A percentile compares a stretch with the other conserved stretches of the same genome.
Evolutionary conservation across 1,284 basidiomycete genomes (phyloP).

Genomic region (Trichosporon sp.): DNA sequence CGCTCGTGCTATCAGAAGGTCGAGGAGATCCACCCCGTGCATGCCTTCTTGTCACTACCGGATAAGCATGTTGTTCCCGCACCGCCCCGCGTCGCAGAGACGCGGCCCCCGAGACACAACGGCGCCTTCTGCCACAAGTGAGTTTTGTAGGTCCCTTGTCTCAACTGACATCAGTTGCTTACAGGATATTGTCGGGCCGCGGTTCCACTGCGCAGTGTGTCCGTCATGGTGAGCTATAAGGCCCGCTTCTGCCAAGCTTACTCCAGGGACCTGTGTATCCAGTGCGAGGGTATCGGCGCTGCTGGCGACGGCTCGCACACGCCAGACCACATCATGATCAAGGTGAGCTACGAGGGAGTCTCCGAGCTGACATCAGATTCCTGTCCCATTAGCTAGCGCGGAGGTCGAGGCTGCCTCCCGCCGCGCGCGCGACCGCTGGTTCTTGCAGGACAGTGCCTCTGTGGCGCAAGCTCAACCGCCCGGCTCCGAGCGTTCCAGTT

Average conservation of each 20-base stretch:
- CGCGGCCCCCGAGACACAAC: constrained; percentile 39
- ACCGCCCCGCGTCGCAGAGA: constrained; percentile 8
- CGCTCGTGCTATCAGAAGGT: constrained; percentile 68
- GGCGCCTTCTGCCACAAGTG: constrained; percentile 65
- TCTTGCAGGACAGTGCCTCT: constrained; percentile 68
- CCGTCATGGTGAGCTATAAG: constrained; percentile 49
- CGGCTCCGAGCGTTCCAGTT: constrained; percentile 42
- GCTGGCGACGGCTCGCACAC: constrained; percentile 46
- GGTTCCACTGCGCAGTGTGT: constrained; percentile 89
- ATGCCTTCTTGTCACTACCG: constrained; percentile 78
- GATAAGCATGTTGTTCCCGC: constrained; percentile 55
- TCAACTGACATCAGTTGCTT: constrained; percentile 65
- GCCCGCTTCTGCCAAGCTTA: neutral
- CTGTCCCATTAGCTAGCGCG: constrained; percentile 71
- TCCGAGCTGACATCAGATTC: constrained; percentile 64
- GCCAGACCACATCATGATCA: constrained; percentile 78
- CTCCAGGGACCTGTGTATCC: constrained; percentile 67
- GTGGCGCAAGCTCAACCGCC: constrained; percentile 37
- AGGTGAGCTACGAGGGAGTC: constrained; percentile 61
- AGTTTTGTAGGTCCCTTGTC: constrained; percentile 49
- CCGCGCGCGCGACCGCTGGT: constrained; percentile 74
- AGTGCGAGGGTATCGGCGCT: constrained; percentile 78
- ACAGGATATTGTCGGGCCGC: constrained; percentile 81
- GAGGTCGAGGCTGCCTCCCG: constrained; percentile 74
- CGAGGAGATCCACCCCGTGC: constrained; percentile 83